phyloP scores from a whole-genome alignment of 1,284 basidiomycete species.

The Ustanciosporium gigantosporum region DNA sequence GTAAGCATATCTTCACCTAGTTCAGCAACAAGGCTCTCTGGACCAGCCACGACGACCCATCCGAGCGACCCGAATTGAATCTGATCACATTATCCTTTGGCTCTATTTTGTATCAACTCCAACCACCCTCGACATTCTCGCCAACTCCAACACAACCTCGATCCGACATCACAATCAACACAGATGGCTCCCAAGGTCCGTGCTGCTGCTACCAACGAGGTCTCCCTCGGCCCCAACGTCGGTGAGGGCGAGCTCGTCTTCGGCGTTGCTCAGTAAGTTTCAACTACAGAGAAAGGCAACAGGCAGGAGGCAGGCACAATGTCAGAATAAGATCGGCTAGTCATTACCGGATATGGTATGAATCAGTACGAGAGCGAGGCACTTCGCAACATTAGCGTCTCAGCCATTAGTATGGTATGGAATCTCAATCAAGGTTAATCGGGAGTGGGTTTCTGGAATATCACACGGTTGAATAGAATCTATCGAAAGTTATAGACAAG shows the following conservation, averaged over 20 bases:
- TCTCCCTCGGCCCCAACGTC: constrained; percentile 60
- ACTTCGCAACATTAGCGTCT: no score
- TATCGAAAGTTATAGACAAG: no score
- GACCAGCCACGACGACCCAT: no score
- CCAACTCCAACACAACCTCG: neutral
- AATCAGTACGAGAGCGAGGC: no score
- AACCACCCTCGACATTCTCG: neutral
- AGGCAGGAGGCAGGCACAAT: no score
- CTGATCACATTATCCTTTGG: neutral
- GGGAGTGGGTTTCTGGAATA: no score
- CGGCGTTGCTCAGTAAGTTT: constrained; percentile 59
- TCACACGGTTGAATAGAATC: no score
- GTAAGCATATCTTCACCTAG: constrained; percentile 22
- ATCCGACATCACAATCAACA: constrained; percentile 2
- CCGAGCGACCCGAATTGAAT: neutral
- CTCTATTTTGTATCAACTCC: neutral
- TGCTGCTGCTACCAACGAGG: constrained; percentile 51
- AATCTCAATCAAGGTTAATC: no score
- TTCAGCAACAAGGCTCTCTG: no score
- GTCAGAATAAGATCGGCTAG: no score
- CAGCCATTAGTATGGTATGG: no score
- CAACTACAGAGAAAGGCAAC: neutral
- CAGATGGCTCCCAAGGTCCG: constrained; percentile 60
- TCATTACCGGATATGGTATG: no score
- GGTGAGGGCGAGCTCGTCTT: constrained; percentile 61